Conservation (phyloP, 2,329 filamentous ascomycete species). For the Dryadomyces quercus-mongolicae region DNA sequence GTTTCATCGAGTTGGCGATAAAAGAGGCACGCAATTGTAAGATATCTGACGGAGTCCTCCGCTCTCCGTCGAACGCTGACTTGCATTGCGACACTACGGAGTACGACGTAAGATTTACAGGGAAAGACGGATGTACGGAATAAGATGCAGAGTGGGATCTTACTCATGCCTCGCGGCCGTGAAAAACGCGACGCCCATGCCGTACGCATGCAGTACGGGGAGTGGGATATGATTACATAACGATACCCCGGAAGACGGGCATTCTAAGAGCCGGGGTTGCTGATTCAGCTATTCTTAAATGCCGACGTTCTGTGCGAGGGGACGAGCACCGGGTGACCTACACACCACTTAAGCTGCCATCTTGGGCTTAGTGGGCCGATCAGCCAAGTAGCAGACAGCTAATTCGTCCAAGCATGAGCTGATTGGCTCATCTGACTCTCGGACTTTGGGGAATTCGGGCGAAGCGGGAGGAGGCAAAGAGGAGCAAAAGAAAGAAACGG, state of each 20-base stretch:
- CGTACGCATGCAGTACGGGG: too few relatives aligned
- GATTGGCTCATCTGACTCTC: neutral
- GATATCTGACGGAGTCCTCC: too few relatives aligned
- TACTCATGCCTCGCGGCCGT: too few relatives aligned
- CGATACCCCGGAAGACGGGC: neutral
- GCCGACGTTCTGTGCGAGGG: neutral
- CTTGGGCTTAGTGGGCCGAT: neutral
- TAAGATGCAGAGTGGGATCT: too few relatives aligned
- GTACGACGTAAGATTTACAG: too few relatives aligned
- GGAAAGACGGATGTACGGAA: too few relatives aligned
- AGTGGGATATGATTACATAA: too few relatives aligned
- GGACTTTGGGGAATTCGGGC: neutral
- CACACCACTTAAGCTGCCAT: neutral
- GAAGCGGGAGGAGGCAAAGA: neutral
- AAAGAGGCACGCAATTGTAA: too few relatives aligned
- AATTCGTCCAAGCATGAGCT: neutral
- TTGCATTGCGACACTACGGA: too few relatives aligned
- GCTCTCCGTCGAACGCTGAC: too few relatives aligned
- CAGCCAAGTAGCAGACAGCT: neutral
- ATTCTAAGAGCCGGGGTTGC: neutral
- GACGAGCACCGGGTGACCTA: neutral
- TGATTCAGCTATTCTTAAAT: neutral
- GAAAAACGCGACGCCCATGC: too few relatives aligned
- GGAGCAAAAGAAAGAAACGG: neutral
- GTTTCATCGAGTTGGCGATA: too few relatives aligned